Percentiles rank a stretch among this genome's conserved stretches.
phyloP scores from a whole-genome alignment of 2,329 filamentous ascomycete species.

The Dactylella cylindrospora region DNA sequence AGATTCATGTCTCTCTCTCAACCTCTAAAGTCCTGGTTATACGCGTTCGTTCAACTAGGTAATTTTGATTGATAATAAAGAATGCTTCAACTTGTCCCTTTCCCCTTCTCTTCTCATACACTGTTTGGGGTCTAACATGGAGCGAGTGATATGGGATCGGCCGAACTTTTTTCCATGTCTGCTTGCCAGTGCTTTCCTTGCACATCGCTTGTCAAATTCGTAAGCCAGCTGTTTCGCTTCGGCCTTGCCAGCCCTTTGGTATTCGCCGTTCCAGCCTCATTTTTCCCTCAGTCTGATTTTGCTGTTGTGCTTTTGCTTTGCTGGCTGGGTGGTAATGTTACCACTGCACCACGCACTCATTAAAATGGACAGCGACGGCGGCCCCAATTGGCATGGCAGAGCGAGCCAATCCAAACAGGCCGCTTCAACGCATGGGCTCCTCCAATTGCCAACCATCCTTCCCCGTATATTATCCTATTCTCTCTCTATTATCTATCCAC shows the following conservation, averaged over 20 bases:
- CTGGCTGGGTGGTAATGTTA: no score
- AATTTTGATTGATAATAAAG: constrained; percentile 27
- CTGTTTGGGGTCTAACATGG: no score
- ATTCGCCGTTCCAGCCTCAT: constrained; percentile 17
- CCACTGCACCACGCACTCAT: no score
- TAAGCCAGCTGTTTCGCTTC: not conserved
- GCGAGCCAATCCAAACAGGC: constrained; percentile 29
- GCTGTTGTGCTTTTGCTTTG: not conserved
- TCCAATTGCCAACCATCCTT: constrained; percentile 11
- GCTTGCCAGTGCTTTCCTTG: not conserved
- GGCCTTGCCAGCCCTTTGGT: not conserved
- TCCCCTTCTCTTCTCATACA: constrained; percentile 2
- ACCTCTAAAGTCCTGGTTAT: no score
- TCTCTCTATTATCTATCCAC: no score
- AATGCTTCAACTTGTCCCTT: not conserved
- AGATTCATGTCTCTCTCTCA: no score
- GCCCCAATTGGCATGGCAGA: no score
- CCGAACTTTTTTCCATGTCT: constrained; percentile 5
- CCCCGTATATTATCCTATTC: no score
- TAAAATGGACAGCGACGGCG: no score
- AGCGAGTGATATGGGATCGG: no score
- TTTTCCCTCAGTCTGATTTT: not conserved
- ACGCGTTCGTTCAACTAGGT: no score
- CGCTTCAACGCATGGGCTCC: constrained; percentile 42
- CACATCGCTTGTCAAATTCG: not conserved